Evolutionary conservation across 2,329 filamentous ascomycete genomes (phyloP), one percentile per base, ranked within the genome.

Genomic region (Geosmithia putterillii): DNA sequence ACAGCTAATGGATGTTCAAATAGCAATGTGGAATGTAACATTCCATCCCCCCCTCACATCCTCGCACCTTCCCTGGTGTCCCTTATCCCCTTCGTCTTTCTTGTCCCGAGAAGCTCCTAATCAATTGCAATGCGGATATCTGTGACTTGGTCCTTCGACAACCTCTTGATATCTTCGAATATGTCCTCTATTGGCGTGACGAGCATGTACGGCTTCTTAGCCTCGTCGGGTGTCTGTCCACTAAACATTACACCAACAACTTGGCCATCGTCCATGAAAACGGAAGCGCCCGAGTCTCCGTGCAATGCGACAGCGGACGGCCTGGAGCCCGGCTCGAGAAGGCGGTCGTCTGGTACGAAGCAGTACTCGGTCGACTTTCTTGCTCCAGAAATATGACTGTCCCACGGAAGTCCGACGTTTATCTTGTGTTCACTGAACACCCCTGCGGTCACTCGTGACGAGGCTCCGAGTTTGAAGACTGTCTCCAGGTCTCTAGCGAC

Each of bases 101-200:
- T n/a, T n/a, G n/a, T n/a, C n/a, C n/a, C n/a, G n/a, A n/a, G n/a
- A n/a, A n/a, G n/a, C n/a, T n/a, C n/a, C n/a, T 32, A 32, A 32
- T 32, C 28, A 32, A 32, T 12, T 12, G 28, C 28, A 6, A 32
- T 14, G 10, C 28, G 28, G 10, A 32, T 32, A 12, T 32, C 28
- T 12, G 28, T 32, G 28, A 32, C 10, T 3, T 32, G 5, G 5
- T 14, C 28, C 28, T 32, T 32, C 4, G 28, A 32, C 28, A 32
- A 32, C 28, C 28, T 32, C 52, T 21, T 41, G 9, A 41, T 41
- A n/a, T 41, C 40, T 7, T 21, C 40, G 19, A 41, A 41, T 17
- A 41, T n/a, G 28, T 41, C 40, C n/a, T 41, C 22, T 12, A 41
- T 41, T 4, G 40, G 40, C n/a, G 40, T 41, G 14, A 41, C 22